A percentile compares a stretch with the other conserved stretches of the same genome.
phyloP scores from a whole-genome alignment of 192 early-diverging fungal genomes.

The Lobosporangium transversale region DNA sequence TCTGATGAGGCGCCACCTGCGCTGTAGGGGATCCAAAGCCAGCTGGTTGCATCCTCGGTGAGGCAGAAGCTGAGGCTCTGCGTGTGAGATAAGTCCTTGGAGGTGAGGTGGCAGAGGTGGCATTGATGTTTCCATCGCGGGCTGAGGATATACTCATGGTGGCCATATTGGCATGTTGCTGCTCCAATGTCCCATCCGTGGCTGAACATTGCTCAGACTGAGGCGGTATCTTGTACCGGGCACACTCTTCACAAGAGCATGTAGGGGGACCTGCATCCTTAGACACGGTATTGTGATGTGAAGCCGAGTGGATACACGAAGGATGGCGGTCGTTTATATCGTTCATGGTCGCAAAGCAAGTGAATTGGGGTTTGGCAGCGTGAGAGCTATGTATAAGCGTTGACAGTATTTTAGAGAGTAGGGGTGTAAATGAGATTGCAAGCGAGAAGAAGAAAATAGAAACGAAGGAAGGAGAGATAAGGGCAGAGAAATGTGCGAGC shows the following conservation, averaged over 20 bases:
- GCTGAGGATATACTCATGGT: background rate
- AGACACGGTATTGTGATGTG: slow-evolving; percentile 28
- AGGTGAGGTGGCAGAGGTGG: slow-evolving; percentile 20
- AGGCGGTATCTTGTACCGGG: slow-evolving; percentile 24
- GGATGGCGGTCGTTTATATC: slow-evolving; percentile 32
- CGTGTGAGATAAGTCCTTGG: slow-evolving; percentile 17
- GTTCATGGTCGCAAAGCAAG: slow-evolving; percentile 29
- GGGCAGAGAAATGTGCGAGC: background rate
- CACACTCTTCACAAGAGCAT: slow-evolving; percentile 46
- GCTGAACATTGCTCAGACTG: slow-evolving; percentile 14
- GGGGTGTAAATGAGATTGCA: background rate
- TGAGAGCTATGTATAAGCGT: background rate
- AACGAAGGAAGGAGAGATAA: background rate
- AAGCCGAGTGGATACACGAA: slow-evolving; percentile 35
- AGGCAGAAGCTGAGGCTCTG: slow-evolving; percentile 13
- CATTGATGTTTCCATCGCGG: background rate
- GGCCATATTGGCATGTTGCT: slow-evolving; percentile 1
- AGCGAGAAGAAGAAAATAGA: background rate
- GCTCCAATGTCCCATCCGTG: background rate
- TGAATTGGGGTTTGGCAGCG: no score
- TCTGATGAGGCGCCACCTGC: slow-evolving; percentile 11
- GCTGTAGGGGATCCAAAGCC: slow-evolving; percentile 21
- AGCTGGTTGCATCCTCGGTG: slow-evolving; percentile 27
- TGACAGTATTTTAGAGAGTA: background rate
- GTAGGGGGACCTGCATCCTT: background rate